Conservation (phyloP, 495 filamentous ascomycete genomes). For the Hyphodiscus hymeniophilus region DNA sequence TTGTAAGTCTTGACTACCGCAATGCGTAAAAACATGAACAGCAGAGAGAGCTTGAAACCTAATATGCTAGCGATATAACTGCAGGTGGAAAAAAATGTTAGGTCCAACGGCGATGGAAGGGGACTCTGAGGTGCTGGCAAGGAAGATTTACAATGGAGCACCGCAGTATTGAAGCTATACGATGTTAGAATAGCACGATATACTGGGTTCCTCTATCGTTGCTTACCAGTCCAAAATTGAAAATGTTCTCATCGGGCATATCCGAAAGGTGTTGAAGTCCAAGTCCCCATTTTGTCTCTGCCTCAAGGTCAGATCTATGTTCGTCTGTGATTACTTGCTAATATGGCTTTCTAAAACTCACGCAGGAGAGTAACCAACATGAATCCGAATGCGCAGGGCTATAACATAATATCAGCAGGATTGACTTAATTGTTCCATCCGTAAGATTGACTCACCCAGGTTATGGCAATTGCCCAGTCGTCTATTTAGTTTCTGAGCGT, state of each 20-base stretch:
- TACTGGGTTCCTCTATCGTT: background rate
- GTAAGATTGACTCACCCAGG: conserved; percentile 26
- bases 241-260: conserved; percentile 28
- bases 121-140: background rate
- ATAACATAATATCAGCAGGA: conserved; percentile 5
- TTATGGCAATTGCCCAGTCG: conserved; percentile 30
- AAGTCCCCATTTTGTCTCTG: conserved; percentile 36
- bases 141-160: conserved; percentile 28
- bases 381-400: conserved; percentile 22
- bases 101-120: too few species aligned
- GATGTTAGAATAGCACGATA: conserved; percentile 2
- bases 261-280: conserved; percentile 26
- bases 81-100: background rate
- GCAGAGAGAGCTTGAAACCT: conserved; percentile 44
- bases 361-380: conserved; percentile 23
- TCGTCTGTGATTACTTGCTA: background rate
- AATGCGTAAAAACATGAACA: conserved; percentile 42
- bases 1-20: conserved; percentile 34
- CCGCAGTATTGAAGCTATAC: conserved; percentile 31
- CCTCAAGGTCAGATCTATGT: background rate
- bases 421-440: background rate
- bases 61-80: conserved; percentile 38
- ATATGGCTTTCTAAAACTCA: conserved; percentile 11
- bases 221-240: conserved; percentile 31
- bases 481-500: conserved; percentile 17